phyloP scores from a whole-genome alignment of 73 alveolate species.

The Paramecium caudatum region DNA sequence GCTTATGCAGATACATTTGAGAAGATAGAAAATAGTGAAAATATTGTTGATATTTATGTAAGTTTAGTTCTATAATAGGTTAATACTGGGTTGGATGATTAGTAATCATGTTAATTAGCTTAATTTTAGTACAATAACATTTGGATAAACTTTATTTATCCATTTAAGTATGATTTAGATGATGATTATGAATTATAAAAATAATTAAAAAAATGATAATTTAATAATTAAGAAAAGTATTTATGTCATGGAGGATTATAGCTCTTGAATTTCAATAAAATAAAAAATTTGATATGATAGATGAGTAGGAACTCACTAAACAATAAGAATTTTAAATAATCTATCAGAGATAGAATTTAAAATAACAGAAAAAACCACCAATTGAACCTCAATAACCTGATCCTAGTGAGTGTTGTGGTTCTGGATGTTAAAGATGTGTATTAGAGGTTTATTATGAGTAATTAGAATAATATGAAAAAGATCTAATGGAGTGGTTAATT shows the following conservation, averaged over 20 bases:
- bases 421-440: constrained; percentile 59
- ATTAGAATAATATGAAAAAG: constrained; percentile 56
- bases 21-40: not conserved
- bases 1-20: not conserved
- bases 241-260: constrained; percentile 30
- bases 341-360: not conserved
- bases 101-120: not conserved
- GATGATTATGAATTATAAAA: not conserved
- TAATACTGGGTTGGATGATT: not conserved
- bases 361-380: constrained; percentile 30
- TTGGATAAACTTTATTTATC: not conserved
- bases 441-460: constrained; percentile 58
- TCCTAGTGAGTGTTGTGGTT: constrained; percentile 63
- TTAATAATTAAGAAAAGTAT: not conserved
- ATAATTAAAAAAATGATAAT: not conserved
- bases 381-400: constrained; percentile 45
- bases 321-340: not conserved
- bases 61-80: not conserved
- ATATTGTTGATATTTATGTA: constrained; percentile 2
- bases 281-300: constrained; percentile 25
- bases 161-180: constrained; percentile 2
- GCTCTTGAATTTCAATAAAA: constrained; percentile 27
- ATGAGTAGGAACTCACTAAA: not conserved
- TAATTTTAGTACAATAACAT: constrained; percentile 1
- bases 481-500: constrained; percentile 26